A percentile compares a stretch with the other conserved stretches of the same genome.
Evolutionary conservation across 352 stramenopile species (phyloP).

Genomic region (Phytophthora sansomeana): DNA sequence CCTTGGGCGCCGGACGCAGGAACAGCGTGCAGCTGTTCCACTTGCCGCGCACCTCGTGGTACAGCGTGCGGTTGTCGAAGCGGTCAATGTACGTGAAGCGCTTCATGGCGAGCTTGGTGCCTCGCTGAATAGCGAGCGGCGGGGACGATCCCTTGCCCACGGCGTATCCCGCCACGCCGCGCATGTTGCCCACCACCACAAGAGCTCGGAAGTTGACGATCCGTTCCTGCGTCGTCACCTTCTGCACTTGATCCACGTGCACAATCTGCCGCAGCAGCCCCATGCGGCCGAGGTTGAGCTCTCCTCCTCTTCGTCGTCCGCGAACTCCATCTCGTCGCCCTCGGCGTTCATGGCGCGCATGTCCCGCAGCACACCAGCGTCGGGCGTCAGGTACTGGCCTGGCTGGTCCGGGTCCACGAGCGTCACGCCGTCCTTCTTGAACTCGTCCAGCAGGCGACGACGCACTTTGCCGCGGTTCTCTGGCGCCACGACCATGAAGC

Average conservation of each 20-base stretch:
- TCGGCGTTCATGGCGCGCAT: conserved; percentile 77
- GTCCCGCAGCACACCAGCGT: conserved; percentile 65
- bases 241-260: conserved; percentile 87
- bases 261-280: conserved; percentile 83
- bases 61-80: conserved; percentile 92
- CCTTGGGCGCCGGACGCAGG: conserved; percentile 78
- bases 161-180: conserved; percentile 93
- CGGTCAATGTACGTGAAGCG: conserved; percentile 96
- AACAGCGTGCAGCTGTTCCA: conserved; percentile 96
- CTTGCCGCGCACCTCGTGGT: conserved; percentile 93
- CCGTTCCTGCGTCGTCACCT: conserved; percentile 92
- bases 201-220: conserved; percentile 94
- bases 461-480: conserved; percentile 83
- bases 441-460: conserved; percentile 81
- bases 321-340: conserved; percentile 77
- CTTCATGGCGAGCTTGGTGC: conserved; percentile 91
- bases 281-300: conserved; percentile 74
- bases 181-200: conserved; percentile 94
- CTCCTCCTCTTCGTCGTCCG: conserved; percentile 63
- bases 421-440: conserved; percentile 76
- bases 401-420: conserved; percentile 62
- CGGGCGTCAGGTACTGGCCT: conserved; percentile 59
- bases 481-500: conserved; percentile 74
- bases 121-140: conserved; percentile 90
- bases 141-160: conserved; percentile 92